Evolutionary conservation across 2,329 filamentous ascomycete genomes (phyloP).

Genomic region (Hypoxylon sp.): DNA sequence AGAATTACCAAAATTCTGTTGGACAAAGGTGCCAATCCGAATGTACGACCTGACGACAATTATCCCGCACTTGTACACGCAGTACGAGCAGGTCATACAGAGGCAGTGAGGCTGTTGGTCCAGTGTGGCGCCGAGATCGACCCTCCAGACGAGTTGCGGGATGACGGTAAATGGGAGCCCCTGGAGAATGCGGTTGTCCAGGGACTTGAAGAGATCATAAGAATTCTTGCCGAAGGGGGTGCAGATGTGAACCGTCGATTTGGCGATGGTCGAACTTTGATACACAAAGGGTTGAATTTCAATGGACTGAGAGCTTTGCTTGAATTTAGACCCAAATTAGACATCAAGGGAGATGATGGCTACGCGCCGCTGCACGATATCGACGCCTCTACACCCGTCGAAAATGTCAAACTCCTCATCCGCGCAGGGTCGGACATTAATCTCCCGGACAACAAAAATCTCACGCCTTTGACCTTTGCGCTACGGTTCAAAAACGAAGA

Average conservation of each 20-base stretch:
- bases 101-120: slow-evolving; percentile 12
- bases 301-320: background rate
- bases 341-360: background rate
- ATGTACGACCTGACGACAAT: background rate
- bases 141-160: slow-evolving; percentile 16
- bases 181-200: slow-evolving; percentile 12
- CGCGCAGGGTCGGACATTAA: slow-evolving; percentile 10
- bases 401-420: slow-evolving; percentile 11
- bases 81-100: background rate
- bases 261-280: background rate
- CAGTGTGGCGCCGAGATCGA: slow-evolving; percentile 22
- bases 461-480: background rate
- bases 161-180: slow-evolving; percentile 12
- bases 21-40: slow-evolving; percentile 13
- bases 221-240: slow-evolving; percentile 28
- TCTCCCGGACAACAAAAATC: background rate
- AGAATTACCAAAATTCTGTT: slow-evolving; percentile 8
- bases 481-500: background rate
- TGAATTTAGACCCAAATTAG: slow-evolving; percentile 14
- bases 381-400: background rate
- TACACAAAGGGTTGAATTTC: slow-evolving; percentile 3
- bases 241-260: slow-evolving; percentile 30
- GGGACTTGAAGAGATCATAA: slow-evolving; percentile 25
- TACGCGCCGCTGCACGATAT: slow-evolving; percentile 5
- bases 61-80: background rate